These are phyloP conservation scores for Kondoa subrosea DNA, from an alignment of 768 basidiomycete species.

Conservation along the genomic window DNA sequence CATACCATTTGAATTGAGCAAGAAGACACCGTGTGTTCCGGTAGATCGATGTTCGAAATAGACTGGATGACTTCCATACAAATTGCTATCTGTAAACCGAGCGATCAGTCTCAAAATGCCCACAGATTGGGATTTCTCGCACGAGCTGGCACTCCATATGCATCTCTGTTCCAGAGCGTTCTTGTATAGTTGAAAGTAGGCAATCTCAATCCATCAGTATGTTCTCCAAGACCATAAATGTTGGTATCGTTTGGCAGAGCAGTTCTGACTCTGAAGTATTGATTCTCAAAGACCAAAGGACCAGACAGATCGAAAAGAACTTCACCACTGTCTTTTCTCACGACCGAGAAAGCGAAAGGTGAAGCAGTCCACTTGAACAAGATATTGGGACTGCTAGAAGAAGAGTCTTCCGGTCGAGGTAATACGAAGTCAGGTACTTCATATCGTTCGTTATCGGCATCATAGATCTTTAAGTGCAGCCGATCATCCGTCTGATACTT, in stretches of 20 bases:
- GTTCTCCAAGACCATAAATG: slow-evolving; percentile 61
- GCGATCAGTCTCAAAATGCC: too few species aligned
- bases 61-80: slow-evolving; percentile 50
- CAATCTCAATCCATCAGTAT: slow-evolving; percentile 50
- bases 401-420: slow-evolving; percentile 39
- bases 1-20: slow-evolving; percentile 59
- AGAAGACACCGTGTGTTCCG: slow-evolving; percentile 53
- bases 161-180: slow-evolving; percentile 45
- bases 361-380: slow-evolving; percentile 45
- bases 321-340: slow-evolving; percentile 39
- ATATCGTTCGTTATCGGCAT: slow-evolving; percentile 40
- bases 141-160: too few species aligned
- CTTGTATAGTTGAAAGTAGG: slow-evolving; percentile 35
- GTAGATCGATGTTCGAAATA: slow-evolving; percentile 53
- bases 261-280: slow-evolving; percentile 58
- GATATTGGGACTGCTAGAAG: slow-evolving; percentile 34
- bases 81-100: too few species aligned
- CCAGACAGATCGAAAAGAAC: slow-evolving; percentile 38
- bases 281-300: slow-evolving; percentile 52
- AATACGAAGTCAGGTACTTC: slow-evolving; percentile 50
- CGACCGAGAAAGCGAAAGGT: slow-evolving; percentile 49
- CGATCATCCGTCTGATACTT: slow-evolving; percentile 36
- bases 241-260: slow-evolving; percentile 45
- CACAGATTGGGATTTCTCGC: too few species aligned
- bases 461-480: slow-evolving; percentile 49